Percentiles rank a stretch among this genome's conserved stretches.
Evolutionary conservation across 352 stramenopile species (phyloP).

Genomic region (Phytophthora quininea): DNA sequence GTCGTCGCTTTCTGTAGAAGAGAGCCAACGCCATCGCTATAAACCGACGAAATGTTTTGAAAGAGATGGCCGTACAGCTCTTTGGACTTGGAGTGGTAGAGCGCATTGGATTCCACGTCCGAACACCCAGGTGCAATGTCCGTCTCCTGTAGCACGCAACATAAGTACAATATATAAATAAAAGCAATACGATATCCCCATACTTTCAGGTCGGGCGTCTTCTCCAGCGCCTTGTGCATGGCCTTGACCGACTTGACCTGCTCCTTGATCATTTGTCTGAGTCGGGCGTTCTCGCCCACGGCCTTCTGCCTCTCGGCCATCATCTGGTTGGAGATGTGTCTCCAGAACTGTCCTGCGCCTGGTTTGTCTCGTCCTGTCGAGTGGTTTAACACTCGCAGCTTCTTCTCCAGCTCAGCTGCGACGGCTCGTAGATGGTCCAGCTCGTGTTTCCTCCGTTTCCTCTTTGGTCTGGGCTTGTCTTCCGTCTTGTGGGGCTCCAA

Average conservation of each 20-base stretch:
- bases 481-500: background rate
- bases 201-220: slow-evolving; percentile 38
- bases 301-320: slow-evolving; percentile 50
- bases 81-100: slow-evolving; percentile 13
- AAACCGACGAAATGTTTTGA: slow-evolving; percentile 38
- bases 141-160: slow-evolving; percentile 24
- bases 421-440: slow-evolving; percentile 55
- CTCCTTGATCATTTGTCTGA: slow-evolving; percentile 50
- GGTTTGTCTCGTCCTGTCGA: slow-evolving; percentile 29
- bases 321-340: slow-evolving; percentile 48
- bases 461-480: slow-evolving; percentile 28
- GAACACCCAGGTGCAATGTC: slow-evolving; percentile 13
- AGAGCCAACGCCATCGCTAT: slow-evolving; percentile 17
- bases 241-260: slow-evolving; percentile 46
- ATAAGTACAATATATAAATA: background rate
- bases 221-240: slow-evolving; percentile 37
- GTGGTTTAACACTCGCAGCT: slow-evolving; percentile 47
- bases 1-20: slow-evolving; percentile 42
- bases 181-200: slow-evolving; percentile 1
- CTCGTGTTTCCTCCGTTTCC: slow-evolving; percentile 61
- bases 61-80: slow-evolving; percentile 51
- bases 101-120: background rate
- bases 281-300: slow-evolving; percentile 51
- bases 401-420: slow-evolving; percentile 46
- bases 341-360: slow-evolving; percentile 46